Conservation (phyloP, 345 rosid genomes). For the Brassica rapa region DNA sequence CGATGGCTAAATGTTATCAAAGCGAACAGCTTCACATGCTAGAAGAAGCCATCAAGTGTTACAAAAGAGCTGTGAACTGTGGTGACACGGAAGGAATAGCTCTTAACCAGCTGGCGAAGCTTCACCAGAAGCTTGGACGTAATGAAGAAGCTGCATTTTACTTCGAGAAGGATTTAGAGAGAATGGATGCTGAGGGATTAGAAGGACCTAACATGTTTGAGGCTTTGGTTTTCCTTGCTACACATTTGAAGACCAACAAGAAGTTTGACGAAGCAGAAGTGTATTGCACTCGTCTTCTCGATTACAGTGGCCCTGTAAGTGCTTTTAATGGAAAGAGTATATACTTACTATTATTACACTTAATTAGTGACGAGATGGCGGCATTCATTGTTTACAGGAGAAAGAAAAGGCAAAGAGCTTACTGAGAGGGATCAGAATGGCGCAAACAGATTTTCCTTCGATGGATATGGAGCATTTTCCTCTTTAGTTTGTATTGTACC, state of each 20-base stretch:
- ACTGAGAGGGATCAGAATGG: constrained; percentile 69
- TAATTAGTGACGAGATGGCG: neutral
- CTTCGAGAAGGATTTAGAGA: constrained; percentile 83
- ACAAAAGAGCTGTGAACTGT: constrained; percentile 78
- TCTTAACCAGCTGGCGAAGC: constrained; percentile 76
- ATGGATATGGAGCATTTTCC: constrained; percentile 79
- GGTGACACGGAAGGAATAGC: constrained; percentile 93
- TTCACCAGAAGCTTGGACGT: constrained; percentile 65
- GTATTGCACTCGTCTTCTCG: constrained; percentile 88
- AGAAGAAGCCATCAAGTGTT: constrained; percentile 93
- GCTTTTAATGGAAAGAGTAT: constrained; percentile 2
- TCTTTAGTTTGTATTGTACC: constrained; percentile 44
- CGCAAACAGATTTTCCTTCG: constrained; percentile 60
- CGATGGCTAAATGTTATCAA: constrained; percentile 95
- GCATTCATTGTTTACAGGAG: constrained; percentile 57
- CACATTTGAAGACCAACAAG: constrained; percentile 62
- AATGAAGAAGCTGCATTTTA: constrained; percentile 88
- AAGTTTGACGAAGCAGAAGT: constrained; percentile 94
- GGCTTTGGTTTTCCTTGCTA: constrained; percentile 80
- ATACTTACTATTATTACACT: neutral
- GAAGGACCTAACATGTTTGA: constrained; percentile 92
- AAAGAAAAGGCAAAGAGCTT: constrained; percentile 85
- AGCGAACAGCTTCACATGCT: constrained; percentile 85
- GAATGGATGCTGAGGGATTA: constrained; percentile 96
- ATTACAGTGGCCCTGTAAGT: constrained; percentile 91